Conservation (phyloP, 306 rosid genomes). For the cucumber (Cucumis sativus) region Cucumber_9930_V3 NC_026657.2:29989001-29989500, state of each 20-base stretch:
- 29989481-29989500: neutral
- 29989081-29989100: neutral
- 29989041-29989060: neutral
- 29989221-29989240: neutral
- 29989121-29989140: neutral
- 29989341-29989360: conserved; percentile 18
- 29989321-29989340: conserved; percentile 1
- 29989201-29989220: neutral
- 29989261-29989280: neutral
- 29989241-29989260: neutral
- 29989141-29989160: neutral
- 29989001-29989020: neutral
- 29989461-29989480: neutral
- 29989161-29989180: neutral
- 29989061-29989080: neutral
- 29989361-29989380: conserved; percentile 42
- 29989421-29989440: conserved; percentile 19
- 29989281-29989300: neutral
- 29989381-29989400: conserved; percentile 13
- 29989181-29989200: conserved; percentile 9
- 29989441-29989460: neutral
- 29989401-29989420: conserved; percentile 5
- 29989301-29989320: neutral
- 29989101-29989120: neutral
- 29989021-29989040: neutral